Percentiles rank a stretch among this genome's conserved stretches.
Evolutionary conservation across 2,329 filamentous ascomycete species (phyloP).

Genomic region (Penicillium frequentans): DNA sequence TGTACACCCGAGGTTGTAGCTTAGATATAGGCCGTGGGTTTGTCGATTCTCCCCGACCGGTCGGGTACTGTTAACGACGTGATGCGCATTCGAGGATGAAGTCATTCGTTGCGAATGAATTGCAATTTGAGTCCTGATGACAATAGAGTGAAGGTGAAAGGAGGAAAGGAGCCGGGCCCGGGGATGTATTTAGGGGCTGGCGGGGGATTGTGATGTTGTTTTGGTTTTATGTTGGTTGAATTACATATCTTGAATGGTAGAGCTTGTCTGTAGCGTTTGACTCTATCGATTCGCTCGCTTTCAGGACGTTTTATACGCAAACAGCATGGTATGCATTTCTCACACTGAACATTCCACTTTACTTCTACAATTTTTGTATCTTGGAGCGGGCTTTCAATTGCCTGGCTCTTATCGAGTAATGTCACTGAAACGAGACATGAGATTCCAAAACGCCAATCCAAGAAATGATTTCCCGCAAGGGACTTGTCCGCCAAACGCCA

Average conservation of each 20-base stretch:
- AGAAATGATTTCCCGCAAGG: not conserved
- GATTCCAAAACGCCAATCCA: not conserved
- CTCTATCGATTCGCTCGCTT: not conserved
- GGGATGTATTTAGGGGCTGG: slow-evolving; percentile 1
- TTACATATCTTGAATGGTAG: slow-evolving; percentile 12
- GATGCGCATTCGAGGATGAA: slow-evolving; percentile 7
- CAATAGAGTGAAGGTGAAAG: slow-evolving; percentile 10
- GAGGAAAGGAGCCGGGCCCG: slow-evolving; percentile 1
- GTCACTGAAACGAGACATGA: not conserved
- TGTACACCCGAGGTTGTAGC: slow-evolving; percentile 5
- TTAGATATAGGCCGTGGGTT: slow-evolving; percentile 12
- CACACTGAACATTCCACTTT: not conserved
- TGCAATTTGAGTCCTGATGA: slow-evolving; percentile 7
- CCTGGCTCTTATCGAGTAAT: not conserved
- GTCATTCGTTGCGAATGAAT: slow-evolving; percentile 2
- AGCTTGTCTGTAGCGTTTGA: slow-evolving; percentile 3
- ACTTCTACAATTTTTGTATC: not conserved
- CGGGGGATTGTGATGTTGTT: not conserved
- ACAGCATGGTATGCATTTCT: not conserved
- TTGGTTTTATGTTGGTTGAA: slow-evolving; percentile 7
- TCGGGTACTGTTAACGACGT: slow-evolving; percentile 11
- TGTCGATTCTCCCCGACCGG: slow-evolving; percentile 20
- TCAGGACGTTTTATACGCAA: not conserved
- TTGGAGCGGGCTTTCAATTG: not conserved
- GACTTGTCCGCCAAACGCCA: not conserved